Evolutionary conservation across 306 rosid genomes (phyloP).

Genomic region (Canavalia gladiata): DNA sequence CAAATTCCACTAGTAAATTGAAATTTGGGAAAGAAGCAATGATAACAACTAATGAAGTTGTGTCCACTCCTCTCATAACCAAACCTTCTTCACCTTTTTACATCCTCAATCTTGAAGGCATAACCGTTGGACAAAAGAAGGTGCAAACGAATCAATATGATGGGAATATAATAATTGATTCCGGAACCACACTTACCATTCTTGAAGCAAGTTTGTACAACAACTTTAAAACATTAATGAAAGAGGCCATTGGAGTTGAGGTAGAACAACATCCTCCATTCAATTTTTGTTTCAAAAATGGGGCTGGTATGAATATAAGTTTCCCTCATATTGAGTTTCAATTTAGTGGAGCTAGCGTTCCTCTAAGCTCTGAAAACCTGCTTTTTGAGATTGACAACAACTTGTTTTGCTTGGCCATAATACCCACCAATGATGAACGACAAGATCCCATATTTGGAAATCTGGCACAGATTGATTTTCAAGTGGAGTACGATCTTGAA

Average conservation of each 20-base stretch:
- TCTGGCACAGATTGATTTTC: conserved; percentile 25
- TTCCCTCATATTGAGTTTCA: not conserved
- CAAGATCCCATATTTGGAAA: conserved; percentile 4
- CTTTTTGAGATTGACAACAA: not conserved
- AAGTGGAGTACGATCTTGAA: conserved; percentile 36
- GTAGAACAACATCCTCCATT: not conserved
- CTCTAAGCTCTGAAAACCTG: not conserved
- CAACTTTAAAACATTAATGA: not conserved
- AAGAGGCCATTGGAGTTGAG: not conserved
- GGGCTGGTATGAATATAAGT: no score
- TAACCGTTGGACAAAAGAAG: conserved; percentile 9
- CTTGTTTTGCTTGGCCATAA: not conserved
- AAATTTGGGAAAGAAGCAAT: conserved; percentile 31
- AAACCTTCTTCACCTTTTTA: not conserved
- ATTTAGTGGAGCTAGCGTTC: conserved; percentile 3
- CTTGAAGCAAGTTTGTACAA: not conserved
- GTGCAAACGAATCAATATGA: not conserved
- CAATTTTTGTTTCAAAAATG: not conserved
- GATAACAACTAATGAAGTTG: not conserved
- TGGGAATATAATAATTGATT: conserved; percentile 30
- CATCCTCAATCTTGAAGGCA: conserved; percentile 9
- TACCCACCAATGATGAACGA: not conserved
- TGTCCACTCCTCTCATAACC: not conserved
- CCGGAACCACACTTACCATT: not conserved
- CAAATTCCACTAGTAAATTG: conserved; percentile 39